Evolutionary conservation across 257 asterid species (phyloP), one percentile per base, ranked within the genome.

Genomic region (Nicotiana sylvestris): DNA sequence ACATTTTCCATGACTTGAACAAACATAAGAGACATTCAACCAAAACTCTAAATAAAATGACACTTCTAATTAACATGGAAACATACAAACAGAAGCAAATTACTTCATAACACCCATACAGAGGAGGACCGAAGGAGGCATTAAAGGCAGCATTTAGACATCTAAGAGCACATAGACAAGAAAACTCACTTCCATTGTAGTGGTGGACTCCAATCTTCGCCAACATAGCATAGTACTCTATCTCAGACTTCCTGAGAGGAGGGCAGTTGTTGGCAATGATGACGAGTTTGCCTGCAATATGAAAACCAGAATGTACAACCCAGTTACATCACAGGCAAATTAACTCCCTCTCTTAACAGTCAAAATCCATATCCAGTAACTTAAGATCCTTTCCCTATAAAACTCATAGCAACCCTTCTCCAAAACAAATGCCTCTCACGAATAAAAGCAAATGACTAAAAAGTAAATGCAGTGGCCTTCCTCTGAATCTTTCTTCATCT

Each of bases 201-300:
- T 92, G 95, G 83, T 91, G 97, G 56, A 92, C 97, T 15, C 88
- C 89, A 77, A 91, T 89, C 78, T 92, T 91, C 0, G 94, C 82
- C 79, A 91, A 88, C 95, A 92, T 92, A 0, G 95, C 94, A 46
- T 92, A 92, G 90, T 91, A 92, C 90, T 92, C 95, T 6, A 92
- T 92, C 88, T 92, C 95, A 2, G 95, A 92, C 84, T 92, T 92
- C 88, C 94, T 90, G 84, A 92, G 86, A 27, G 97, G 97, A 65
- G 95, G 95, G 84, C 95, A 91, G 81, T 92, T 92, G 89, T 91
- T 91, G 4, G 95, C 87, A 85, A 84, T 84, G 66, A 87, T 80
- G 17, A 87, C 51, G 69, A 87, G 76, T 68, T 87, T 87, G 66
- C 86, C 87, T 86, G 69, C 43, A 46, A 33, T 58, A 58, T 17